Evolutionary conservation across 2,329 filamentous ascomycete species (phyloP), one percentile per base, ranked within the genome.

Genomic region (Salinomyces thailandicus): DNA sequence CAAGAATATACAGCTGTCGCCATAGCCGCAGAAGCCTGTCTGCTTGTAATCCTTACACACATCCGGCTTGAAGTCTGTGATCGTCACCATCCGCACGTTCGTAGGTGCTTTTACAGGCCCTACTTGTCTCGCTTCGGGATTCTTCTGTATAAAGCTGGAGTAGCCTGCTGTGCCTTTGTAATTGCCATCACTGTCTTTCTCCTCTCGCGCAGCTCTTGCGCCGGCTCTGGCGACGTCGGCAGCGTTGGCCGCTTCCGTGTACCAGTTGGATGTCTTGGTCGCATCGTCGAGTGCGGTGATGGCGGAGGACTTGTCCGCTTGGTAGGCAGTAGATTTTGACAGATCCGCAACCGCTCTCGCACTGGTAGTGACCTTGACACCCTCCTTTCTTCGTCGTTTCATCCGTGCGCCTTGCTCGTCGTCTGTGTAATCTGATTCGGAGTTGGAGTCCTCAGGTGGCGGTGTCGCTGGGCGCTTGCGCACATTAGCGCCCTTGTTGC

Each of bases 1-100:
- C 0, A 85, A 54, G 54, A 79, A 91, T 53, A 86, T 93, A 66
- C 87, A 94, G 43, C 71, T 78, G 56, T 91, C 84, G 18, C 82
- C 80, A 45, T 79, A 82, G 2, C 78, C 77, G 49, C 75, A 81
- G 54, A 77, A 80, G 1, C 81, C 81, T 0, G 79, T 91, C 51
- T 83, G 73, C 49, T 89, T 89, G 61, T 85, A 91, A 56, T 96
- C 91, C 59, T 96, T 96, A 63, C 91, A 98, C 0, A 93, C 83
- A 48, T 96, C 89, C 0, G 89, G 85, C 0, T 83, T 81, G 56
- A 85, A 96, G 56, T 98, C 91, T 19, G 78, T 93, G 5, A 89
- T 73, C 0, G 87, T 96, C 45, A 93, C 81, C 2, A 83, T 93
- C 35, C 91, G 78, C 38, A 98, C 79, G 52, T 96, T 96, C 1